Evolutionary conservation across 1,284 basidiomycete genomes (phyloP), one percentile per base, ranked within the genome.

Genomic region (Heterobasidion occidentale): DNA sequence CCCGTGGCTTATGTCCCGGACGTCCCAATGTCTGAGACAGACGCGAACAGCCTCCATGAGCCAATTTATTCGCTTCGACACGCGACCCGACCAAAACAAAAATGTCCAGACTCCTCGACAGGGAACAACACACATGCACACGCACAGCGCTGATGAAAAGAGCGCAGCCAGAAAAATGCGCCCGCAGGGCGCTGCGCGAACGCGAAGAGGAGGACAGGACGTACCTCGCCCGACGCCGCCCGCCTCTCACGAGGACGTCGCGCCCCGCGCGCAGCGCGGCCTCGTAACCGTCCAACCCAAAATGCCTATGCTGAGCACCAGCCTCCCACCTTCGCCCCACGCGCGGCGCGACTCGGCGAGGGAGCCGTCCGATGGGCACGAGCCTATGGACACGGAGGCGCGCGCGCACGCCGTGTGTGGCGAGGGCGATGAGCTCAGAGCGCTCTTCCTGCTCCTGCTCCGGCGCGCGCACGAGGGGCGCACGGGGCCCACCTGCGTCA

Each of bases 301-400:
- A 19, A 99, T 99, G 19, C 96, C 96, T 95, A 98, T 98, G 66
- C 93, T 96, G 67, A 99, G 70, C 66, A 94, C 68, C 59, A 98
- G 69, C 54, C 73, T 74, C 5, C 84, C 74, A 38, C 76, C 74
- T 51, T 75, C 71, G 81, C 80, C 86, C 46, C 61, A 70, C 36
- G 62, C 59, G 7, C 55, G 73, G n/a, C 88, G 77, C 1, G 90
- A 92, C 58, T 85, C 78, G 47, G 84, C 78, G 55, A 90, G 78
- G 4, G 93, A 84, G 1, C 27, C 27, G 27, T 4, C 97, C 96
- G 64, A 99, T 99, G 0, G 96, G 98, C 97, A 99, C 99, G 45
- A 99, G 73, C 3, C 96, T 96, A 46, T 85, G 80, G 2, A 99
- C 71, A 17, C 77, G 78, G 38, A 99, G 77, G 17, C 74, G 76